A percentile compares a stretch with the other conserved stretches of the same genome.
These are phyloP conservation scores for Leccinum aurantiacum DNA, from an alignment of 768 basidiomycete species.

Conservation along the genomic window DNA sequence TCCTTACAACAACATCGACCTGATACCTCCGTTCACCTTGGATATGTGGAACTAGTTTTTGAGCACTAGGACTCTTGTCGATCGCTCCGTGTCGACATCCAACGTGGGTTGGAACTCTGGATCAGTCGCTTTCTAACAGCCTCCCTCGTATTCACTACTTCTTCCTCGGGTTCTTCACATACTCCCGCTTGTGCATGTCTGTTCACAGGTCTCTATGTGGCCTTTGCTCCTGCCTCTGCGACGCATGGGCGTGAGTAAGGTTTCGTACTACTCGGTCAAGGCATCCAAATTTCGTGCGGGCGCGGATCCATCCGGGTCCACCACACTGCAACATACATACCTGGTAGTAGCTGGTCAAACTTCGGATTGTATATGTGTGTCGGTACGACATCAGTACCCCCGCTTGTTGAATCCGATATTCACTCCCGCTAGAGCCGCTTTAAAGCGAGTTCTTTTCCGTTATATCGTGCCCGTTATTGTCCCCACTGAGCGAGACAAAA, in stretches of 20 bases:
- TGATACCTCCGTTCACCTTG: background rate
- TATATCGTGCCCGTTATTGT: too few species aligned
- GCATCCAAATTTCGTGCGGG: constrained; percentile 16
- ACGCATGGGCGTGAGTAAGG: constrained; percentile 28
- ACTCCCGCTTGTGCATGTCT: constrained; percentile 24
- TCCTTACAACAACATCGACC: too few species aligned
- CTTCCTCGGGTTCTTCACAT: constrained; percentile 24
- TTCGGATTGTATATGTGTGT: too few species aligned
- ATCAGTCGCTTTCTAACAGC: constrained; percentile 16
- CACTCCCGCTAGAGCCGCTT: too few species aligned
- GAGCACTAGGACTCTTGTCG: background rate
- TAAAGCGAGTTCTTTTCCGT: too few species aligned
- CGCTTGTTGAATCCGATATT: too few species aligned
- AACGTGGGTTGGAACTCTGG: background rate
- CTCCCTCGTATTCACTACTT: constrained; percentile 21
- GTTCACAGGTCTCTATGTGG: constrained; percentile 35
- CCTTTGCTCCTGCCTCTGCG: constrained; percentile 32
- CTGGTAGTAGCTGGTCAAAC: too few species aligned
- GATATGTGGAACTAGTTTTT: constrained; percentile 11
- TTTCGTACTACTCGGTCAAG: constrained; percentile 24
- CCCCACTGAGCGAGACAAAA: too few species aligned
- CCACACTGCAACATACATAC: too few species aligned
- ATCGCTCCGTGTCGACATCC: background rate
- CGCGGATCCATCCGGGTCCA: too few species aligned
- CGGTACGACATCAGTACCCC: too few species aligned